Conservation (phyloP, 495 filamentous ascomycete genomes). For the Tuber melanosporum region DNA sequence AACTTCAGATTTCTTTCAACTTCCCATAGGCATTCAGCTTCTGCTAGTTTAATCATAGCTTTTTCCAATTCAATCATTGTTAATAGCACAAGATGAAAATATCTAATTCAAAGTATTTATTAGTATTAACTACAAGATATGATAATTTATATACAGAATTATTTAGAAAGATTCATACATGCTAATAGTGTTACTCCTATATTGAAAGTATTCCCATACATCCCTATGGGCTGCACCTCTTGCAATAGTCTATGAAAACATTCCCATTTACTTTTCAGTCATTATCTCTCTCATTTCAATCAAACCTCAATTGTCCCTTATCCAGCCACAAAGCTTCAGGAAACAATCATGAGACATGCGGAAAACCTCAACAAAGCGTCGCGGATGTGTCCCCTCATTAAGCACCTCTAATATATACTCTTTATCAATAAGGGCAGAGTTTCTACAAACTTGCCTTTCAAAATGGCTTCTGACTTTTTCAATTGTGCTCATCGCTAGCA, state of each 20-base stretch:
- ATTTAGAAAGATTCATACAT: background rate
- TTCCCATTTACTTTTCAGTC: background rate
- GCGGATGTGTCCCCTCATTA: rapidly evolving
- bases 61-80: background rate
- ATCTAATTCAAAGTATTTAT: background rate
- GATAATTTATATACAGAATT: background rate
- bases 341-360: background rate
- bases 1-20: background rate
- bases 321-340: background rate
- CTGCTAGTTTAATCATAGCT: background rate
- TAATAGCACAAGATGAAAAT: background rate
- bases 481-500: background rate
- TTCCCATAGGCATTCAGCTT: background rate
- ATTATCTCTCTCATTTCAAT: background rate
- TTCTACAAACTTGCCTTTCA: background rate
- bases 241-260: background rate
- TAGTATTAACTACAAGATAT: background rate
- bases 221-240: background rate
- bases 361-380: background rate
- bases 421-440: background rate
- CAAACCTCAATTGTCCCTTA: background rate
- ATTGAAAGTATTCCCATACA: background rate
- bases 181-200: background rate
- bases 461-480: background rate
- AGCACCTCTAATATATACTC: background rate